Evolutionary conservation across 257 asterid species (phyloP).

Genomic region (Linaria vulgaris): DNA sequence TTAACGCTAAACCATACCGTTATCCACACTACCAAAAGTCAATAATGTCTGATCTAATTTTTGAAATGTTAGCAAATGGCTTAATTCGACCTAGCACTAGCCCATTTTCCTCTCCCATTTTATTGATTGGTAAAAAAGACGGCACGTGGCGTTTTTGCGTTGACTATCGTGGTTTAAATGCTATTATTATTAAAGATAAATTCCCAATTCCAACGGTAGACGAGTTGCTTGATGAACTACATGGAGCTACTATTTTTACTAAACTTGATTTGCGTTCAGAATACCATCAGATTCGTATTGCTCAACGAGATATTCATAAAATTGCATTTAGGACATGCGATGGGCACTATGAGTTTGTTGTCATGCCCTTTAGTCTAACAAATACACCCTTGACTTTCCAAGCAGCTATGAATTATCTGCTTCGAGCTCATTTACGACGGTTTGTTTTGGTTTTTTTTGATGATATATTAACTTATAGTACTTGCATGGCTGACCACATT

Average conservation of each 20-base stretch:
- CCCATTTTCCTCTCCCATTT: background rate
- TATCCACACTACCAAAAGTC: background rate
- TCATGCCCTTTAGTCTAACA: too few species aligned
- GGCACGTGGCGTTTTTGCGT: background rate
- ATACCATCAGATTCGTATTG: background rate
- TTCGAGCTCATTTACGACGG: background rate
- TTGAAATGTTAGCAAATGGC: background rate
- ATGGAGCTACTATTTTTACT: too few species aligned
- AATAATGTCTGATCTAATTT: too few species aligned
- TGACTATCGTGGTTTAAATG: too few species aligned
- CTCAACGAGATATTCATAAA: too few species aligned
- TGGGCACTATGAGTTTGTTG: background rate
- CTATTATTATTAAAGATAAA: too few species aligned
- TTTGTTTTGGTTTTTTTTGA: conserved; percentile 15
- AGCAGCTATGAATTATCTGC: background rate
- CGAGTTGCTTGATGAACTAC: too few species aligned
- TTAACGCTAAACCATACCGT: background rate
- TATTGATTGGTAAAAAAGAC: background rate
- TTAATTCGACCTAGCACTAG: background rate
- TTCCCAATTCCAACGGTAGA: too few species aligned
- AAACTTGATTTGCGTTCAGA: background rate
- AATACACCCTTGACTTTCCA: too few species aligned
- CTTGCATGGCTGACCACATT: background rate
- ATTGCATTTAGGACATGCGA: background rate
- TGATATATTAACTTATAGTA: conserved; percentile 8